A percentile compares a stretch with the other conserved stretches of the same genome.
Conservation (phyloP, 164 flowering plant species). For the Annona squamosa region DNA sequence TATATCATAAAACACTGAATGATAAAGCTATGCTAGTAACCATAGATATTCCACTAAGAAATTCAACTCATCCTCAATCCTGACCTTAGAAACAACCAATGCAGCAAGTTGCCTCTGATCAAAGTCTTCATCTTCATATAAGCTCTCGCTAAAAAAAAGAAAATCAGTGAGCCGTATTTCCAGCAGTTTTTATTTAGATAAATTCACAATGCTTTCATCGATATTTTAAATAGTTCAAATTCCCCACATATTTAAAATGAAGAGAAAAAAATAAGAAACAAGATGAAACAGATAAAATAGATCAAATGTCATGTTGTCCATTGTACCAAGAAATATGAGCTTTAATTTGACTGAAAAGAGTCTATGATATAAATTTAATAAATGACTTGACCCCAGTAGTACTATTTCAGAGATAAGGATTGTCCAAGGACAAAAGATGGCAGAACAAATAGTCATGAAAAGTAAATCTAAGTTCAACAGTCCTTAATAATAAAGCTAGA, state of each 20-base stretch:
- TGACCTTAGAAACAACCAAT: slow-evolving; percentile 29
- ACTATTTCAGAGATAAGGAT: no score
- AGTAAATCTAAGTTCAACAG: no score
- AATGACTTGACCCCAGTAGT: no score
- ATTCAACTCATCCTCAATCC: not conserved
- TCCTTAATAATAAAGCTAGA: no score
- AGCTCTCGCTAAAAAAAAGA: slow-evolving; percentile 24
- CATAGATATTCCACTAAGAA: not conserved
- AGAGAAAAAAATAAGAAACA: not conserved
- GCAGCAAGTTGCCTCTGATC: slow-evolving; percentile 30
- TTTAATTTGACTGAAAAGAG: no score
- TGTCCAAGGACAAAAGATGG: no score
- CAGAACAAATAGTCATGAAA: no score
- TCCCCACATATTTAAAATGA: not conserved
- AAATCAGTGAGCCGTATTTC: not conserved
- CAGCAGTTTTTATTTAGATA: not conserved
- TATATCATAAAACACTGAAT: no score
- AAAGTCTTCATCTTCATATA: slow-evolving; percentile 30
- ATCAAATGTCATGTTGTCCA: no score
- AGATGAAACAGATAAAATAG: not conserved
- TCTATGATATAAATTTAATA: no score
- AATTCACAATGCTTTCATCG: not conserved
- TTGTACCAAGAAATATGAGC: no score
- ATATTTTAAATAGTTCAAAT: not conserved
- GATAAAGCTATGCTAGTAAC: not conserved